Evolutionary conservation across 768 basidiomycete species (phyloP), one percentile per base, ranked within the genome.

Genomic region (Lentinula edodes): DNA sequence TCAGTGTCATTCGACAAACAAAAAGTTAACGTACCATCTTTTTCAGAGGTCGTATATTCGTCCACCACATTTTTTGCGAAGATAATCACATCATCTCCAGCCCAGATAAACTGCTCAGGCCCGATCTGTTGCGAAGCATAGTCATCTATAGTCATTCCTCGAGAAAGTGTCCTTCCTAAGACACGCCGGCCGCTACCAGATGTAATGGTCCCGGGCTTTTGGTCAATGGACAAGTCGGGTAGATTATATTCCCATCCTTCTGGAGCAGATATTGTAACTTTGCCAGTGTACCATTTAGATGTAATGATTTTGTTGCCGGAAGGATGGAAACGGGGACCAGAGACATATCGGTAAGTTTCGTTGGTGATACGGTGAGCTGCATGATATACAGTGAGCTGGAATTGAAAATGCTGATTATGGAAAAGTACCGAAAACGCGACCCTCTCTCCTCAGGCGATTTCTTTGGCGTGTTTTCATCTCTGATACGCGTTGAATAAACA

Each of bases 101-200:
- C 69, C 87, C 87, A 90, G 52, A 88, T 76, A 63, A 85, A 75
- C 65, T 90, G 89, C 64, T 90, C 89, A 1, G 86, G 84, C 0
- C 89, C 89, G 61, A 91, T 85, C 69, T 90, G 89, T 64, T 87
- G 87, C 32, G 86, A 78, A 10, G 76, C 79, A 65, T 90, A 90
- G 38, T 84, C 70, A 10, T 81, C 76, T 20, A 80, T 68, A 23
- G 77, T 75, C 87, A 87, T 89, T 2, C 87, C 88, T 1, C 67
- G 63, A 15, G 89, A 88, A 4, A 90, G 71, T 1, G 74, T 80
- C 50, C 81, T 77, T 34, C 85, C 80, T 48, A 88, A 65, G 6
- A 88, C 71, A 16, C 85, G 80, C 45, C 69, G 77, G 16, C 88
- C 88, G 58, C 75, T 76, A 3, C 80, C 81, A 13, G 64, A 71